Conservation (phyloP, 805 yeast species). For the Yarrowia deformans region DNA sequence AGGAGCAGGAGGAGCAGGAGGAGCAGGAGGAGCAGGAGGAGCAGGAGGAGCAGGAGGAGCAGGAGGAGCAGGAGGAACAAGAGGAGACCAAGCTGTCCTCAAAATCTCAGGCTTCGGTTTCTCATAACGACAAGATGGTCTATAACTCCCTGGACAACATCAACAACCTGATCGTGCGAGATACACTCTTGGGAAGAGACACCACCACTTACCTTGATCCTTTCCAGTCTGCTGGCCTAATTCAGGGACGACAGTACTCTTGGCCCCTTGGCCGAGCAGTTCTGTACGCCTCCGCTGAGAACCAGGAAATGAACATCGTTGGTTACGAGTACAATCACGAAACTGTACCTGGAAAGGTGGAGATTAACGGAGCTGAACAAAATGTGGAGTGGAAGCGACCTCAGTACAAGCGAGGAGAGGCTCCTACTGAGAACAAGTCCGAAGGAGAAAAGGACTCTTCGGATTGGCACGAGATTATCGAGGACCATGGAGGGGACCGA, state of each 20-base stretch:
- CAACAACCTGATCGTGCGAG: neutral
- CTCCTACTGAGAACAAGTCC: neutral
- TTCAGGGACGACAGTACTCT: conserved; percentile 84
- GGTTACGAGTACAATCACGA: conserved; percentile 26
- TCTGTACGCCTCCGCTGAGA: conserved; percentile 78
- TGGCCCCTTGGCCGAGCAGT: conserved; percentile 95
- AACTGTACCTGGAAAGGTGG: conserved; percentile 11
- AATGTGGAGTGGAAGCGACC: conserved; percentile 33
- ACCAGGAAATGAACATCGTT: conserved; percentile 24
- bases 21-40: neutral
- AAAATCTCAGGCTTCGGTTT: conserved; percentile 9
- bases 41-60: neutral
- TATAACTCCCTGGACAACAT: conserved; percentile 8
- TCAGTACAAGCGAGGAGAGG: conserved; percentile 22
- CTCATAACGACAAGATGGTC: conserved; percentile 9
- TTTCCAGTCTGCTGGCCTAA: conserved; percentile 81
- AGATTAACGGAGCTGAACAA: conserved; percentile 34
- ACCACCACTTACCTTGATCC: conserved; percentile 50
- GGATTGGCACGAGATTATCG: conserved; percentile 36
- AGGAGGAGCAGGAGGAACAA: neutral
- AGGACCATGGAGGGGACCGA: conserved; percentile 28
- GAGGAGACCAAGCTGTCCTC: neutral
- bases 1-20: neutral
- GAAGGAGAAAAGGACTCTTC: neutral
- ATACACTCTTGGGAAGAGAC: neutral